phyloP scores from a whole-genome alignment of 2,329 filamentous ascomycete species.

The Aspergillus fijiensis region DNA sequence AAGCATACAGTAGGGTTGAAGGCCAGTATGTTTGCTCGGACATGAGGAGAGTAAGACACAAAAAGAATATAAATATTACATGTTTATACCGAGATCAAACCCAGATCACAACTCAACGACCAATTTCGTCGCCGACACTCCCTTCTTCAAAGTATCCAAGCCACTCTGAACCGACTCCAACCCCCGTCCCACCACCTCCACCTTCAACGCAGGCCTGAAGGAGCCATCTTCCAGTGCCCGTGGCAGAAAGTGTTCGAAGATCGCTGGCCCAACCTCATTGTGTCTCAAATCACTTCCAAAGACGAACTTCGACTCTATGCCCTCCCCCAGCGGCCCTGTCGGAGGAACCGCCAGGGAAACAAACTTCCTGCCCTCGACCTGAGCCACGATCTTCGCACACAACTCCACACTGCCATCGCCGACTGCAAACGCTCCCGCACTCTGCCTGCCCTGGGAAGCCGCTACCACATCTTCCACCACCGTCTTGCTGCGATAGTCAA shows the following conservation, averaged over 20 bases:
- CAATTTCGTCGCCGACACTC: constrained; percentile 29
- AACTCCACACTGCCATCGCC: neutral
- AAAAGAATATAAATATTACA: neutral
- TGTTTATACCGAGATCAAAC: neutral
- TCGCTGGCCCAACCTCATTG: constrained; percentile 28
- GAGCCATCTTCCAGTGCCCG: constrained; percentile 35
- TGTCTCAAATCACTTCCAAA: constrained; percentile 21
- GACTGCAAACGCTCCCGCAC: constrained; percentile 9
- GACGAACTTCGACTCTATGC: constrained; percentile 25
- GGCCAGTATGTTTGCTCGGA: no score
- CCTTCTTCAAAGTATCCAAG: constrained; percentile 18
- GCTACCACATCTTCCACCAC: constrained; percentile 17
- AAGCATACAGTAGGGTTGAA: no score
- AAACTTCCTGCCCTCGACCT: constrained; percentile 20
- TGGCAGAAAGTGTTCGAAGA: constrained; percentile 33
- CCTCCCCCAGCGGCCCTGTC: constrained; percentile 8
- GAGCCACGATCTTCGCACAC: constrained; percentile 14
- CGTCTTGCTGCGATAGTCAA: constrained; percentile 43
- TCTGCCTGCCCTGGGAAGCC: constrained; percentile 12
- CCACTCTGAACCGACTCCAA: constrained; percentile 25
- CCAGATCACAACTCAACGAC: constrained; percentile 17
- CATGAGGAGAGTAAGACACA: neutral
- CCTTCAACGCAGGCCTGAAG: constrained; percentile 29
- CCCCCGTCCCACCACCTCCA: constrained; percentile 22
- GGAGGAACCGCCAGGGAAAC: constrained; percentile 13